Evolutionary conservation across 257 asterid genomes (phyloP), one percentile per base, ranked within the genome.

Genomic region (Solanum appendiculatum): DNA sequence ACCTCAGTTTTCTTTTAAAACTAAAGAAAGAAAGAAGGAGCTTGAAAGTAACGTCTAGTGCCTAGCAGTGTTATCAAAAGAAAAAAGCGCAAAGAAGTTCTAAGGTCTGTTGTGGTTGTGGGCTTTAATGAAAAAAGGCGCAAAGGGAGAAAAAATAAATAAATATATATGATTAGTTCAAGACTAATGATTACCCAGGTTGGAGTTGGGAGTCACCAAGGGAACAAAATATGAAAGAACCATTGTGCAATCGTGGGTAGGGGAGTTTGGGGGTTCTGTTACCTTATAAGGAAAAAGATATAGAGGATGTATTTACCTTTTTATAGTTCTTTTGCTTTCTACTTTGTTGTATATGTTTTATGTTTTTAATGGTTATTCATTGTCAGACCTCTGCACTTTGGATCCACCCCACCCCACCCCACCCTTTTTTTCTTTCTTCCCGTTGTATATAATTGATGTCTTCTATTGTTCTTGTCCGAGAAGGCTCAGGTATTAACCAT

Each of bases 401-500:
- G 10, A 21, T 11, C 29, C 33, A 10, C 31, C 69, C 60, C 60
- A 51, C 60, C 8, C 78, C 25, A 21, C n/a, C 63, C 42, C 42
- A 12, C 78, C 36, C 15, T 25, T 15, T 80, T 20, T 36, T 18
- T 18, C 84, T 31, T 42, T 40, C 36, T 77, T 80, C 77, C 9
- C 39, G 63, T 63, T 84, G 86, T 60, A 56, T 72, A 58, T 68
- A 68, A 68, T 72, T 89, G 70, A 89, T 64, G 33, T 86, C 84
- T 74, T 39, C 84, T 83, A 27, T 84, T 27, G 40, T 86, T 42
- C 69, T 68, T 37, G 29, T 66, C 60, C 20, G 10, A 86, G 60
- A 85, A 93, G 96, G 94, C 74, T 72, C 87, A 86, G 75, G 86
- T 73, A 83, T 87, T 73, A 90, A 85, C 68, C 88, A 77, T 85